Evolutionary conservation across 2,329 filamentous ascomycete species (phyloP).

Genomic region (Fusarium multiceps): DNA sequence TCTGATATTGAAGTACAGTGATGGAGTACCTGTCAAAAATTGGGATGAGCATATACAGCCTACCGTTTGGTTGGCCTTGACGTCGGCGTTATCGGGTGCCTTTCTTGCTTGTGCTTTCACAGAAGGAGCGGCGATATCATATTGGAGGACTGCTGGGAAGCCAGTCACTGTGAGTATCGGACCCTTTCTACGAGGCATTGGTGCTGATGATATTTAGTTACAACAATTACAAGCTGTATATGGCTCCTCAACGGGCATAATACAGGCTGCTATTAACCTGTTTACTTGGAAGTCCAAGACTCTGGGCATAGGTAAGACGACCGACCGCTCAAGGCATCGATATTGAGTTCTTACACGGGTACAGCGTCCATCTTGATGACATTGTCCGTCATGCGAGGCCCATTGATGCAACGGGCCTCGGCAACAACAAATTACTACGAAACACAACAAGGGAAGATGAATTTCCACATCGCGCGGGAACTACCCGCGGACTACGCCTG

Average conservation of each 20-base stretch:
- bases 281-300: constrained; percentile 33
- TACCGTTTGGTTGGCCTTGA: constrained; percentile 38
- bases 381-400: constrained; percentile 34
- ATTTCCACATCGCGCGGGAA: constrained; percentile 37
- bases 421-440: constrained; percentile 28
- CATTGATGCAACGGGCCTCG: constrained; percentile 35
- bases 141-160: constrained; percentile 33
- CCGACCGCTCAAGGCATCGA: fast-evolving
- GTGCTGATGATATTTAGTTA: constrained; percentile 1
- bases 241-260: constrained; percentile 33
- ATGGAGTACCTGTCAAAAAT: constrained; percentile 31
- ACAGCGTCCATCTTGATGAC: constrained; percentile 38
- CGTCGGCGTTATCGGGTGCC: constrained; percentile 33
- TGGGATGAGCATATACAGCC: constrained; percentile 37
- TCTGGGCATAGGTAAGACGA: constrained; percentile 26
- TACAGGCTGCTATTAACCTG: constrained; percentile 27
- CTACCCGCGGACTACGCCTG: constrained; percentile 30
- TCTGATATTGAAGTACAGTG: constrained; percentile 31
- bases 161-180: constrained; percentile 27
- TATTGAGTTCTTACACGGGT: not conserved
- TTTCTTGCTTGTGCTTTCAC: constrained; percentile 37
- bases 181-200: fast-evolving
- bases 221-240: constrained; percentile 36
- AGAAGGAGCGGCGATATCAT: constrained; percentile 37
- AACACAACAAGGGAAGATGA: constrained; percentile 1